Base-by-base conservation (phyloP, 225 moss, liverwort and hornwort species). In the Asterella californica region DNA sequence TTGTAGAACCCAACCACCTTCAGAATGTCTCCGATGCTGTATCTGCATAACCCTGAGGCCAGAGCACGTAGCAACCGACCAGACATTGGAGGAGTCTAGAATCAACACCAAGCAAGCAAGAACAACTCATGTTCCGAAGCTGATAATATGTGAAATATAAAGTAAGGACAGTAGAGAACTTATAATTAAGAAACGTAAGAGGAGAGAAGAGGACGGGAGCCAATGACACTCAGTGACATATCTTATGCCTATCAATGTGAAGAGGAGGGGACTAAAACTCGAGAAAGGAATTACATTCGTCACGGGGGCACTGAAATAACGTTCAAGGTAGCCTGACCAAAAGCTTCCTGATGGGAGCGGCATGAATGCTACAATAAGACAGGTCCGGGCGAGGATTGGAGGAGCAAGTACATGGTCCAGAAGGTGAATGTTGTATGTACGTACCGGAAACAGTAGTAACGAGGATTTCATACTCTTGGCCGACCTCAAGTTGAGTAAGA, bases 1-100 rank as follows among this genome's bases (percentile, higher is more conserved):
- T 90, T 93, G 79, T 88, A 87, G 76, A 90, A 93, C n/a, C 90
- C 79, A 70, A 90, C 92, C 67, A 93, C 90, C 81, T 88, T 90
- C 21, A 96, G 75, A 66, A 96, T 89, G 65, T 96, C 96, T 70
- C 94, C 92, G 30, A 94, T 75, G 33, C 90, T 87, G 72, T 92
- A 94, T 77, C 94, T 88, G 74, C 90, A 94, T 53, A 96, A 81
- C 57, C 96, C 96, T 96, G n/a, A n/a, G n/a, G 85, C 53, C 17
- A 70, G 52, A 52, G 59, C 59, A 2, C 22, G 22, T 6, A 2
- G 19, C 19, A 21, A 21, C 19, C 19, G n/a, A 21, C 19, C 52
- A 52, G 8, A 8, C 15, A 52, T 52, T 8, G 15, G 52, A 52
- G n/a, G 15, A 52, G 52, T 8, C 52, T 52, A 8, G 8, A 8